phyloP scores from a whole-genome alignment of 306 rosid genomes.

The Cicer pinnatifidum region DNA sequence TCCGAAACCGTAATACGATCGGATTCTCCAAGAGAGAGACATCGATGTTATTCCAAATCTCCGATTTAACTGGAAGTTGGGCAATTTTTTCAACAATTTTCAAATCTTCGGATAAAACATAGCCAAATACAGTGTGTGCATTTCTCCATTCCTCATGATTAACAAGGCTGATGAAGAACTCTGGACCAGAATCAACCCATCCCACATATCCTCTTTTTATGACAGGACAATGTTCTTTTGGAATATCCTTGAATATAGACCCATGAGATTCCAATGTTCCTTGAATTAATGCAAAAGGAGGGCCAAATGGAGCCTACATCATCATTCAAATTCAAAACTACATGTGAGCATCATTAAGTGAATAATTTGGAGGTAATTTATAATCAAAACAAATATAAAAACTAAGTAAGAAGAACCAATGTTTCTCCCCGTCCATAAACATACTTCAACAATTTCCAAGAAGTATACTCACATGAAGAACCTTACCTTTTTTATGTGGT shows the following conservation, averaged over 20 bases:
- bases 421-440: no score
- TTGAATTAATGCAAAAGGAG: conserved; percentile 59
- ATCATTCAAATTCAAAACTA: conserved; percentile 41
- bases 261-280: conserved; percentile 57
- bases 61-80: conserved; percentile 60
- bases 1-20: conserved; percentile 50
- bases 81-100: conserved; percentile 64
- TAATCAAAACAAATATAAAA: no score
- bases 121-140: conserved; percentile 69
- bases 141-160: conserved; percentile 72
- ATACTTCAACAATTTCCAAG: no score
- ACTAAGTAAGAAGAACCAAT: no score
- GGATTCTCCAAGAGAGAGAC: conserved; percentile 72
- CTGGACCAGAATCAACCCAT: conserved; percentile 87
- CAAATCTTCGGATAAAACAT: conserved; percentile 71
- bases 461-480: conserved; percentile 33
- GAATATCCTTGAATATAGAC: conserved; percentile 48
- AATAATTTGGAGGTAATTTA: no score
- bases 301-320: conserved; percentile 54
- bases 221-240: conserved; percentile 53
- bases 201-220: conserved; percentile 76
- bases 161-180: conserved; percentile 81
- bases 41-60: conserved; percentile 57
- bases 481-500: conserved; percentile 69
- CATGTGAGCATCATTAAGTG: background rate